These are phyloP conservation scores for Scheffersomyces parashehatae DNA, from an alignment of 1,139 yeast genomes.

Conservation along the genomic window DNA sequence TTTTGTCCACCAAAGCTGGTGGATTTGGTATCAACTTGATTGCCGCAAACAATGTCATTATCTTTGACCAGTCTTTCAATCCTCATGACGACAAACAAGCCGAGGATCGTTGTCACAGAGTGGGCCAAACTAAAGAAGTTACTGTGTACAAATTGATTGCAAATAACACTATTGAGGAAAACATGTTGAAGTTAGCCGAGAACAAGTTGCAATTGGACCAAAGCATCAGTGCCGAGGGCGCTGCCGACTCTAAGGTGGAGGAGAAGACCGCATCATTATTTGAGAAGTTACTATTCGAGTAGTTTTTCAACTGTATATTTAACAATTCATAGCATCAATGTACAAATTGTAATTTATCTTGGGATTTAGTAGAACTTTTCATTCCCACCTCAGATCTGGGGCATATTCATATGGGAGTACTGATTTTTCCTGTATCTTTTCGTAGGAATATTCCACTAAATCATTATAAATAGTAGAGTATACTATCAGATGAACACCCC, in stretches of 20 bases:
- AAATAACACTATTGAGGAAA: constrained; percentile 81
- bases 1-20: constrained; percentile 94
- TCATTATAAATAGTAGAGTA: no score
- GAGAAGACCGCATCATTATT: constrained; percentile 56
- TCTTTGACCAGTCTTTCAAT: constrained; percentile 91
- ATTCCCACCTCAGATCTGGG: no score
- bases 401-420: no score
- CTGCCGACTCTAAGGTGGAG: constrained; percentile 43
- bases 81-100: constrained; percentile 99
- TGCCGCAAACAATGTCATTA: constrained; percentile 90
- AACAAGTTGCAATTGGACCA: constrained; percentile 87
- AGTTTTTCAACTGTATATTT: constrained; percentile 1
- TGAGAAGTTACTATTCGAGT: constrained; percentile 46
- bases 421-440: no score
- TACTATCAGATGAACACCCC: no score
- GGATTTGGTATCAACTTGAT: constrained; percentile 97
- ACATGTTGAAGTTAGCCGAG: constrained; percentile 80
- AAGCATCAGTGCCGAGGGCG: constrained; percentile 56
- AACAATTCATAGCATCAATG: not conserved
- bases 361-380: no score
- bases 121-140: constrained; percentile 91
- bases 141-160: constrained; percentile 76
- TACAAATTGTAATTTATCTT: no score
- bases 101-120: constrained; percentile 97
- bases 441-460: no score